These are phyloP conservation scores for Pleurotus eryngii DNA, from an alignment of 768 basidiomycete species.

Conservation along the genomic window DNA sequence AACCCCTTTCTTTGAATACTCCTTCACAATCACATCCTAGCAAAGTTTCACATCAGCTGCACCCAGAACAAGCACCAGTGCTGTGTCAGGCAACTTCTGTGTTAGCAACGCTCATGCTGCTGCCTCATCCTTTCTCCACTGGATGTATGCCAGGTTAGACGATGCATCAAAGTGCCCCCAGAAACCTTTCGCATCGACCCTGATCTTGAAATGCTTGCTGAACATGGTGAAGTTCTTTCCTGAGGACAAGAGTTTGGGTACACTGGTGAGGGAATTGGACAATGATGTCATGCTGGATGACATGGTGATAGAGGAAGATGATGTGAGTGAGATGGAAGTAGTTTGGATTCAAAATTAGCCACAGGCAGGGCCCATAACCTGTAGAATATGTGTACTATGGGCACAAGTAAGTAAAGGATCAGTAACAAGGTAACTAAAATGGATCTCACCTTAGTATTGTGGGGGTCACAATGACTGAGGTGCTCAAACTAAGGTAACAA, in stretches of 20 bases:
- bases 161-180: conserved; percentile 13
- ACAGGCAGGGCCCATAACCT: background rate
- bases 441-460: no score
- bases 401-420: no score
- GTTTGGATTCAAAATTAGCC: background rate
- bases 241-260: conserved; percentile 12
- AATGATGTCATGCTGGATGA: background rate
- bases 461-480: no score
- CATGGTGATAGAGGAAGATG: background rate
- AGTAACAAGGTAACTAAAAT: no score
- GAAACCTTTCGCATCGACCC: conserved; percentile 12
- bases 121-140: background rate
- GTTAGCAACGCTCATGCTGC: background rate
- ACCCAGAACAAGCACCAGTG: background rate
- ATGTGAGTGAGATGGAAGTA: background rate
- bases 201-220: conserved; percentile 5
- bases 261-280: conserved; percentile 6
- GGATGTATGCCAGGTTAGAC: background rate
- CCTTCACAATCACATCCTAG: background rate
- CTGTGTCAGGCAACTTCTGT: background rate
- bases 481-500: no score
- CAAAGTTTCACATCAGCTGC: background rate
- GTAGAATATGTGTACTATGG: background rate
- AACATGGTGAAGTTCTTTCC: conserved; percentile 15
- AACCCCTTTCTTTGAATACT: background rate